Evolutionary conservation across 371 early-diverging fungal species (phyloP).

Genomic region (Rhizopus sp.): DNA sequence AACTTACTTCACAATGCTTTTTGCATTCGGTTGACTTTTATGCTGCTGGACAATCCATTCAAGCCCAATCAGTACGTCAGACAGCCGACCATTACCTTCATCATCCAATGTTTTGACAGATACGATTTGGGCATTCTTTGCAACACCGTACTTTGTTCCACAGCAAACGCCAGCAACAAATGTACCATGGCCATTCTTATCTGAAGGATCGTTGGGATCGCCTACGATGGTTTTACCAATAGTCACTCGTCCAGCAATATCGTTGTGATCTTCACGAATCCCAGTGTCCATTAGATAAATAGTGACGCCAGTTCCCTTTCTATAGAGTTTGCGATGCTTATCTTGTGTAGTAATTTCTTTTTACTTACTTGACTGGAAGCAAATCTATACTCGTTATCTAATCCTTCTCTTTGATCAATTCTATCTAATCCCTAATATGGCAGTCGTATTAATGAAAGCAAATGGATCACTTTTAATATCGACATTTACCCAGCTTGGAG

Average conservation of each 20-base stretch:
- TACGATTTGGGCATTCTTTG: slow-evolving; percentile 59
- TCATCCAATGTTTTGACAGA: slow-evolving; percentile 65
- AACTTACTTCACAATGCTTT: slow-evolving; percentile 45
- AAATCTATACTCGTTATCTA: slow-evolving; percentile 38
- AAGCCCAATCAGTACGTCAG: slow-evolving; percentile 65
- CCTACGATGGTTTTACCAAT: slow-evolving; percentile 37
- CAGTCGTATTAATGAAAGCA: background rate
- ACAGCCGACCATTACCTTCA: slow-evolving; percentile 52
- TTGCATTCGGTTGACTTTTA: slow-evolving; percentile 19
- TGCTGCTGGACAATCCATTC: slow-evolving; percentile 59
- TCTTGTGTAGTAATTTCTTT: background rate
- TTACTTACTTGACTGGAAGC: slow-evolving; percentile 30
- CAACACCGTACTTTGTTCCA: slow-evolving; percentile 61
- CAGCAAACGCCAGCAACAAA: slow-evolving; percentile 68
- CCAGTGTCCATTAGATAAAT: slow-evolving; percentile 46
- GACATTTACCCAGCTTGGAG: slow-evolving; percentile 48
- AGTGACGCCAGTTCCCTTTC: slow-evolving; percentile 35
- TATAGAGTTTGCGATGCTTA: background rate
- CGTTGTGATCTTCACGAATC: slow-evolving; percentile 32
- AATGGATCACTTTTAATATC: background rate
- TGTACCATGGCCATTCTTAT: slow-evolving; percentile 54
- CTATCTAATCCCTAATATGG: slow-evolving; percentile 48
- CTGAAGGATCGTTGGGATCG: slow-evolving; percentile 24
- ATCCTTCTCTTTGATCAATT: slow-evolving; percentile 46
- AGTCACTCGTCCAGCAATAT: slow-evolving; percentile 37